phyloP scores from a whole-genome alignment of 306 rosid species.

The Castanopsis chinensis region DNA sequence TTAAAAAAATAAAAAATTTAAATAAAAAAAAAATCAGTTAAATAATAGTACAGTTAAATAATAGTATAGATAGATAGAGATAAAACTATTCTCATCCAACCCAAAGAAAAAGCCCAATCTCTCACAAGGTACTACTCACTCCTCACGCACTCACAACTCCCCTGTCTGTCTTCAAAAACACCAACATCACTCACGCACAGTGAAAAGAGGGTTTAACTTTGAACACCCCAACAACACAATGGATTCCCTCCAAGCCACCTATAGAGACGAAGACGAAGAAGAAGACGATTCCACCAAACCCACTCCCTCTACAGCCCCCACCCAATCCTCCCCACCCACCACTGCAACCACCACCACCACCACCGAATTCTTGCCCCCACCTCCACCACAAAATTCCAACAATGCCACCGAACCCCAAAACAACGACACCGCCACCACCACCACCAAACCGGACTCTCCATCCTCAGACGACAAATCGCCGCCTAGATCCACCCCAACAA shows the following conservation, averaged over 20 bases:
- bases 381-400: slow-evolving; percentile 29
- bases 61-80: too few relatives aligned
- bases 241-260: slow-evolving; percentile 69
- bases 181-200: neutral
- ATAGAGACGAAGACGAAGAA: slow-evolving; percentile 82
- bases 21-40: too few relatives aligned
- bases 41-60: too few relatives aligned
- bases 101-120: too few relatives aligned
- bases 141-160: too few relatives aligned
- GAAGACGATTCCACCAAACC: slow-evolving; percentile 41
- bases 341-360: slow-evolving; percentile 31
- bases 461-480: slow-evolving; percentile 39
- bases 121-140: too few relatives aligned
- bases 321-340: slow-evolving; percentile 6
- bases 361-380: slow-evolving; percentile 19
- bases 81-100: too few relatives aligned
- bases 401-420: slow-evolving; percentile 45
- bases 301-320: neutral
- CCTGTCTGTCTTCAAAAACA: neutral
- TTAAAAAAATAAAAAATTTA: too few relatives aligned
- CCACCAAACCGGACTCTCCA: slow-evolving; percentile 54
- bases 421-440: slow-evolving; percentile 48
- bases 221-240: slow-evolving; percentile 23
- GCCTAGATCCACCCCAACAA: slow-evolving; percentile 37
- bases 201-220: neutral